phyloP scores from a whole-genome alignment of 179 eudicot species.

The Carnegiea gigantea region DNA sequence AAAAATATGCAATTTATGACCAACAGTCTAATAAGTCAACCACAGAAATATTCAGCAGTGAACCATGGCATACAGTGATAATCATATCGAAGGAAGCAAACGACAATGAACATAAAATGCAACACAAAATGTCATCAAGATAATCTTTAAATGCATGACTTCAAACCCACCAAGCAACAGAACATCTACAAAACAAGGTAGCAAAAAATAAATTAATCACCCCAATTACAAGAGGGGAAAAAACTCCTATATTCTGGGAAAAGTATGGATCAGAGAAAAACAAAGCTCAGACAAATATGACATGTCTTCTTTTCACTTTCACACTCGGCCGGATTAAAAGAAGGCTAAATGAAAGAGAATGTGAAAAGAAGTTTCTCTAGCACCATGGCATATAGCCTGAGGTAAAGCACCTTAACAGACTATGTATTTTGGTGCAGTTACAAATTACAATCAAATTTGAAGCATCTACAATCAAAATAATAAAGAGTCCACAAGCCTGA shows the following conservation, averaged over 20 bases:
- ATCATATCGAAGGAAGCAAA: background rate
- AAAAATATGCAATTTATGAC: background rate
- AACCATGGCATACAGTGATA: background rate
- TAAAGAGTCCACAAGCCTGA: background rate
- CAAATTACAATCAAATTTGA: background rate
- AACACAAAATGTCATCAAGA: background rate
- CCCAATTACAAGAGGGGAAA: background rate
- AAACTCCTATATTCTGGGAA: background rate
- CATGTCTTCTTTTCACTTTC: background rate
- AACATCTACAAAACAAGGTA: background rate
- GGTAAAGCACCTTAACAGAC: background rate
- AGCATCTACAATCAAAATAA: background rate
- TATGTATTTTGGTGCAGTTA: background rate
- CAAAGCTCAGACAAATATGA: background rate
- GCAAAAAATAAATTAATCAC: background rate
- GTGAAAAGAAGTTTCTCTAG: background rate
- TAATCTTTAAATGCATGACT: background rate
- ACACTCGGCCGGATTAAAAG: background rate
- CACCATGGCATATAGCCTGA: conserved; percentile 7
- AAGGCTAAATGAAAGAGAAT: background rate
- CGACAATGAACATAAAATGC: background rate
- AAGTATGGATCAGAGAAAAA: background rate
- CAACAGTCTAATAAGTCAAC: background rate
- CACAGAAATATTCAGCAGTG: background rate
- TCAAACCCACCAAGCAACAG: background rate